These are phyloP conservation scores for Blastobotrys ciferrii DNA, from an alignment of 1,139 yeast species.

Conservation along the genomic window DNA sequence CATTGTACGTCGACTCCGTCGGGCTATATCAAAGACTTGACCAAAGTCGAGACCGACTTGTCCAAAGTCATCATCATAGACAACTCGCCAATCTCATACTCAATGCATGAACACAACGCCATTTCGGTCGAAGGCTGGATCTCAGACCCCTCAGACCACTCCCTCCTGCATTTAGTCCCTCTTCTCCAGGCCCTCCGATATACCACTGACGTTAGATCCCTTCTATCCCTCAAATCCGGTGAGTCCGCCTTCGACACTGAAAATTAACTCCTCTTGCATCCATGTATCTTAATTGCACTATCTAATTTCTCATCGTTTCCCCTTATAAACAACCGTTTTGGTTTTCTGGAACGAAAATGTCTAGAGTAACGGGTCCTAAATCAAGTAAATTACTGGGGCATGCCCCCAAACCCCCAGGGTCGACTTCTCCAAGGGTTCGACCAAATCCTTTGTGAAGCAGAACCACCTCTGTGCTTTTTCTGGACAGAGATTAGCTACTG, in stretches of 20 bases:
- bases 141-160: slow-evolving; percentile 86
- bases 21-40: slow-evolving; percentile 85
- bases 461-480: too few relatives aligned
- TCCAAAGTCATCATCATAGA: slow-evolving; percentile 78
- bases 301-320: not conserved
- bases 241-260: slow-evolving; percentile 53
- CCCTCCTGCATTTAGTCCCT: slow-evolving; percentile 76
- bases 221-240: slow-evolving; percentile 75
- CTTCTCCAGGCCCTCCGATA: slow-evolving; percentile 73
- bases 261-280: not conserved
- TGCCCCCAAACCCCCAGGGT: too few relatives aligned
- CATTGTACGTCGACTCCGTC: slow-evolving; percentile 67
- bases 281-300: not conserved
- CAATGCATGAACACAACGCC: slow-evolving; percentile 81
- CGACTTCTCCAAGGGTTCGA: too few relatives aligned
- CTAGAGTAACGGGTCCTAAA: too few relatives aligned
- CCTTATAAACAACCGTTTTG: too few relatives aligned
- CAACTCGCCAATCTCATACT: slow-evolving; percentile 88
- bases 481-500: too few relatives aligned
- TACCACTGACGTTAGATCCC: slow-evolving; percentile 81
- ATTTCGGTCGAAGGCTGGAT: slow-evolving; percentile 97
- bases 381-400: too few relatives aligned
- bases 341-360: too few relatives aligned
- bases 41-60: slow-evolving; percentile 54
- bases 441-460: too few relatives aligned